Evolutionary conservation across 805 yeast genomes (phyloP), one percentile per base, ranked within the genome.

Genomic region (Grigorovia transvaalensis): DNA sequence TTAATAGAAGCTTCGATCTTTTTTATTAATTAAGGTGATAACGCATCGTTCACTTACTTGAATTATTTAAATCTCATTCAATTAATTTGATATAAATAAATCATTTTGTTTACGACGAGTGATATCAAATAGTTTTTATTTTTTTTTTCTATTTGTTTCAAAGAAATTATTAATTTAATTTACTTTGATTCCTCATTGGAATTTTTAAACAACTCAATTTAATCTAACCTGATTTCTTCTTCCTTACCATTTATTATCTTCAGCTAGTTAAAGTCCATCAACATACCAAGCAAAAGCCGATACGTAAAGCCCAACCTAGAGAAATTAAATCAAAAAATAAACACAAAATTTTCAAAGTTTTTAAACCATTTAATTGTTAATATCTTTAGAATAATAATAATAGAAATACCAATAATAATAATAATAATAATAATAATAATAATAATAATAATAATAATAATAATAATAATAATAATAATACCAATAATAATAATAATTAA

Each of bases 401-500:
- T n/a, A n/a, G 6, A 23, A 4, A 23, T 23, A 23, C 27, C 27
- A 23, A 23, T 23, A 23, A 23, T 23, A 23, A 3, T 6, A 23
- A 23, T 23, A 23, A 23, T 23, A 23, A 23, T 23, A 23, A 23
- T 23, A 23, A 6, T 23, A 23, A 23, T 23, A 23, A 3, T 17
- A 55, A 46, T 46, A 53, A 46, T 20, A 50, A 18, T 41, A 27
- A 38, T 19, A 23, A 23, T 23, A 23, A 23, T 23, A 23, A 3
- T 6, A 23, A 23, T 23, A 23, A 23, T 23, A 23, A 23, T 23
- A 23, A 23, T 23, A 23, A 6, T 23, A 23, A 23, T 23, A 23
- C 27, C 19, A 55, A 46, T 46, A 53, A 46, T 20, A 50, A 18
- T 41, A 27, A 38, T 17, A 47, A 33, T 33, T 33, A 33, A 33